A percentile compares a stretch with the other conserved stretches of the same genome.
These are phyloP conservation scores for Lotus japonicus DNA, from an alignment of 306 rosid genomes.

Conservation along the genomic window DNA sequence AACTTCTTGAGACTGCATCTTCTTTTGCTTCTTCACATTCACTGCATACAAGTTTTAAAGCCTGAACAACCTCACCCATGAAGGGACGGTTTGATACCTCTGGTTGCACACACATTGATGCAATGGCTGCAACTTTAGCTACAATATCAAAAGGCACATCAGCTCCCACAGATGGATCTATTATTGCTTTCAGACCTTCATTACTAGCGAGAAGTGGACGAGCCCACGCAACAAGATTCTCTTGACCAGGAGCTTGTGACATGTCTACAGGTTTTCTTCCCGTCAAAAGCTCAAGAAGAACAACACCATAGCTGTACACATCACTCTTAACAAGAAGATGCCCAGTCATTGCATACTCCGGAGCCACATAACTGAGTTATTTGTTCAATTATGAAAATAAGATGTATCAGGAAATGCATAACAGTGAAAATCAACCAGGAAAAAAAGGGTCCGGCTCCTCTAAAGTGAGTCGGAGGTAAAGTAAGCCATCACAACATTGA, in stretches of 20 bases:
- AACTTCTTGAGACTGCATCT: slow-evolving; percentile 39
- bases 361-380: slow-evolving; percentile 72
- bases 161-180: slow-evolving; percentile 48
- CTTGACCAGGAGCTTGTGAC: slow-evolving; percentile 89
- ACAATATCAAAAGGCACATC: slow-evolving; percentile 49
- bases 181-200: slow-evolving; percentile 53
- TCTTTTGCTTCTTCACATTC: slow-evolving; percentile 53
- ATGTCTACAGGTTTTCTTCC: slow-evolving; percentile 90
- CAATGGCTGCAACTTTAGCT: slow-evolving; percentile 92
- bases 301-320: slow-evolving; percentile 91
- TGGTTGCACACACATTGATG: slow-evolving; percentile 87
- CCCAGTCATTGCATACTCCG: slow-evolving; percentile 92
- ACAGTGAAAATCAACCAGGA: not conserved
- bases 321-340: slow-evolving; percentile 94
- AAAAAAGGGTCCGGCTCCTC: too few relatives aligned
- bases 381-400: slow-evolving; percentile 4
- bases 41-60: slow-evolving; percentile 69
- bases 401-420: not conserved
- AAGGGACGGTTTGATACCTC: slow-evolving; percentile 88
- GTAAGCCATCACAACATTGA: too few relatives aligned
- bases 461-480: too few relatives aligned
- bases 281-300: slow-evolving; percentile 76
- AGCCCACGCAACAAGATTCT: slow-evolving; percentile 81
- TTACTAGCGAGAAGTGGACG: slow-evolving; percentile 65
- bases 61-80: slow-evolving; percentile 96